These are phyloP conservation scores for Blastomyces parvus DNA, from an alignment of 2,329 filamentous ascomycete genomes.

Conservation along the genomic window DNA sequence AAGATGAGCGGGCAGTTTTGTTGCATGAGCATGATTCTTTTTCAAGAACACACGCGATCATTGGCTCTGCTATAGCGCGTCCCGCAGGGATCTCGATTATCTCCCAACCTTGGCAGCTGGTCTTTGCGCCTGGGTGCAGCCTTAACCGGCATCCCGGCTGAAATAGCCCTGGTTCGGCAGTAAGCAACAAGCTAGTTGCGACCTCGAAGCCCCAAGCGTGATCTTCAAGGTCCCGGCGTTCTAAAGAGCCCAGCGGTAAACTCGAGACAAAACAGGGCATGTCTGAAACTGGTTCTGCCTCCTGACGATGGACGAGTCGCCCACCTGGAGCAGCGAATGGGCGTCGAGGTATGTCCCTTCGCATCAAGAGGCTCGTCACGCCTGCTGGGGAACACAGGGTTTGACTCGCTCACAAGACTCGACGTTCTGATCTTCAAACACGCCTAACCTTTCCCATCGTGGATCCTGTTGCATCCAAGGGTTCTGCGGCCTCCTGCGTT, in stretches of 20 bases:
- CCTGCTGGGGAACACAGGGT: background rate
- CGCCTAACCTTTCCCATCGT: background rate
- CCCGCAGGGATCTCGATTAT: constrained; percentile 1
- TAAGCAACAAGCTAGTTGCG: background rate
- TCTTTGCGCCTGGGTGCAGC: background rate
- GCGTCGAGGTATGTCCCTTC: background rate
- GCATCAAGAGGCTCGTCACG: background rate
- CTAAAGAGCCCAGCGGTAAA: constrained; percentile 3
- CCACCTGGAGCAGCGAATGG: constrained; percentile 1
- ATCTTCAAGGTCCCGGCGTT: background rate
- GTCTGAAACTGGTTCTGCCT: constrained; percentile 3
- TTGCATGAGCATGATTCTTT: constrained; percentile 1
- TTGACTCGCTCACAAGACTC: constrained; percentile 10
- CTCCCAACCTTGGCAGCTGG: no score
- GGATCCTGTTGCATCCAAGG: background rate
- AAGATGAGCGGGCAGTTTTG: background rate
- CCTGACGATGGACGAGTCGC: constrained; percentile 3
- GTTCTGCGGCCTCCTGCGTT: constrained; percentile 7
- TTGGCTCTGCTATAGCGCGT: background rate
- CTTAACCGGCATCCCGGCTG: constrained; percentile 1
- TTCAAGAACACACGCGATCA: constrained; percentile 1
- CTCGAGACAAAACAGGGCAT: constrained; percentile 5
- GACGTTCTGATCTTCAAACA: background rate
- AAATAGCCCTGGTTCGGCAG: background rate
- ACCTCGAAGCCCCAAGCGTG: background rate